phyloP scores from a whole-genome alignment of 371 early-diverging fungal genomes.

The Umbelopsis sp. region DNA sequence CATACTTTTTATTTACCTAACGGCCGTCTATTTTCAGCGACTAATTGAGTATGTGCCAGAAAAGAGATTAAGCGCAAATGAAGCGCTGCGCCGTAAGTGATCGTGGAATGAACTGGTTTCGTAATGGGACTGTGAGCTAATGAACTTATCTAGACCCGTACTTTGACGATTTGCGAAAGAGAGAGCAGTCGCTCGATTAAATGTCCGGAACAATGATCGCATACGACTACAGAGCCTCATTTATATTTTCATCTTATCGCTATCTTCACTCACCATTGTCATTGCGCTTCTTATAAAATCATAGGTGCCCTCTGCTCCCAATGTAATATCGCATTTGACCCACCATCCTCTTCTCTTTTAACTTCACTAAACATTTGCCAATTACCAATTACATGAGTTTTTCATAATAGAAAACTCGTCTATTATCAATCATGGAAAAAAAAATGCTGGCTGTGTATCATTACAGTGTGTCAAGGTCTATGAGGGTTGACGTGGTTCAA shows the following conservation, averaged over 20 bases:
- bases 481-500: background rate
- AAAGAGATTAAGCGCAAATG: constrained; percentile 73
- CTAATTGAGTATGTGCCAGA: constrained; percentile 77
- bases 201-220: constrained; percentile 17
- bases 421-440: background rate
- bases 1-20: background rate
- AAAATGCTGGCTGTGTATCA: background rate
- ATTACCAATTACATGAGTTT: background rate
- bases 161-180: constrained; percentile 54
- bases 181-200: constrained; percentile 28
- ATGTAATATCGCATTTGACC: constrained; percentile 12
- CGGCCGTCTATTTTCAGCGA: constrained; percentile 30
- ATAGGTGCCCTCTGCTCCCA: constrained; percentile 8
- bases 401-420: background rate
- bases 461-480: background rate
- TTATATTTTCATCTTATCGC: constrained; percentile 1
- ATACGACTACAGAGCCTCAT: constrained; percentile 10
- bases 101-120: background rate
- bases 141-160: constrained; percentile 38
- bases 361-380: background rate
- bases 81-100: constrained; percentile 69
- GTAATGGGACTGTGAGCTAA: background rate
- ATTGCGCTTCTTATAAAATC: background rate
- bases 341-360: background rate
- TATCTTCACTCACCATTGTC: constrained; percentile 4